Evolutionary conservation across 306 rosid genomes (phyloP), one percentile per base, ranked within the genome.

Genomic region (Morella rubra): DNA sequence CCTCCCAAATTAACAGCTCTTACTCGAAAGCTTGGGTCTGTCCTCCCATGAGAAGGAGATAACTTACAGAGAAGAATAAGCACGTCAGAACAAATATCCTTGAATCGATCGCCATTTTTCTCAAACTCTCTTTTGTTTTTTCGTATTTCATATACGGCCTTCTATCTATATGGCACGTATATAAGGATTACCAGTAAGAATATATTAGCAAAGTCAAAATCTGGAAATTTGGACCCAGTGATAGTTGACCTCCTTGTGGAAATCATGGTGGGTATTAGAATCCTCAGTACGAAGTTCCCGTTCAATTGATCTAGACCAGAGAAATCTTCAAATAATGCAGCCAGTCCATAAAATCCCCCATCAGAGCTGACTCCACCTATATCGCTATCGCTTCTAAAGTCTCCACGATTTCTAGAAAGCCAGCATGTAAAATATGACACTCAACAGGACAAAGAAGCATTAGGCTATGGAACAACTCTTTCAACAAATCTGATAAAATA

Each of bases 1-100:
- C 96, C 96, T 51, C 97, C 97, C 1, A 93, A 77, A 73, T 85
- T 90, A 52, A 93, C 96, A 8, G 96, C 91, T 81, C 14, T 90
- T 12, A 89, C 72, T 58, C 49, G 32, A 75, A 78, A 78, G 15
- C 51, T 56, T 0, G 58, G 65, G 76, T 58, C 9, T 9, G 5
- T 4, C 41, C 72, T 86, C 44, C 84, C 89, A 51, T 41, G 55
- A 49, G 82, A 74, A 3, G 61, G 18, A 16, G 80, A 56, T 20
- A 86, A 18, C 19, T 67, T 13, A 8, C 20, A 16, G 11, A 66
- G 62, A 10, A 87, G 8, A 27, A 79, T 46, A 42, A 73, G 37
- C 13, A 78, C 68, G 80, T 64, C 44, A 83, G 73, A 8, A 75
- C 51, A 76, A 85, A 77, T 59, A 54, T 53, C 37, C 64, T 80